Percentiles rank a stretch among this genome's conserved stretches.
Evolutionary conservation across 352 stramenopile genomes (phyloP).

Genomic region (Pythium aquatile): DNA sequence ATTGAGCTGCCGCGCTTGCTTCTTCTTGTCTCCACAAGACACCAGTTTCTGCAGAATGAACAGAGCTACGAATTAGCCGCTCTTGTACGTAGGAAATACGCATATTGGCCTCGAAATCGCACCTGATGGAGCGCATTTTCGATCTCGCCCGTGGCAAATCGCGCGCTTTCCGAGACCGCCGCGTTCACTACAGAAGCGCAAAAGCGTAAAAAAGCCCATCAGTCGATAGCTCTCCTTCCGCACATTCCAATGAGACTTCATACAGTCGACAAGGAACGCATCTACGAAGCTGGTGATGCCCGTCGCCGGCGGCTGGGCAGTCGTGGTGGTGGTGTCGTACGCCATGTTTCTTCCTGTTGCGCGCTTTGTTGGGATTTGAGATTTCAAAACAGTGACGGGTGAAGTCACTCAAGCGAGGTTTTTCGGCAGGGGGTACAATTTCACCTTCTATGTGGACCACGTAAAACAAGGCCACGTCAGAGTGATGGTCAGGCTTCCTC

Average conservation of each 20-base stretch:
- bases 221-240: neutral
- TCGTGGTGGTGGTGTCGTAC: neutral
- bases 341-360: constrained; percentile 5
- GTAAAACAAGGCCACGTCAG: neutral
- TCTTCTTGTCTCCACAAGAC: constrained; percentile 55
- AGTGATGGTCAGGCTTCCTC: constrained; percentile 10
- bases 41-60: constrained; percentile 23
- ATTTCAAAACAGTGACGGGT: constrained; percentile 27
- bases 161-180: constrained; percentile 45
- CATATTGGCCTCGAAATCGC: neutral
- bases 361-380: constrained; percentile 12
- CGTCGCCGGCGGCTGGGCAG: neutral
- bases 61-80: neutral
- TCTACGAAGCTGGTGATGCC: constrained; percentile 41
- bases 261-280: constrained; percentile 57
- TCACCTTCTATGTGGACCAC: constrained; percentile 16
- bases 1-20: constrained; percentile 60
- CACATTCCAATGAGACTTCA: constrained; percentile 17
- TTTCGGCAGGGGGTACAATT: constrained; percentile 1
- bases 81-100: neutral
- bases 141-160: constrained; percentile 56
- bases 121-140: constrained; percentile 73
- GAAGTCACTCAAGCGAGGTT: neutral
- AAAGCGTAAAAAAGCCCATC: neutral
- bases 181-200: constrained; percentile 34